Evolutionary conservation across 768 basidiomycete genomes (phyloP).

Genomic region (Leccinum aurantiacum): DNA sequence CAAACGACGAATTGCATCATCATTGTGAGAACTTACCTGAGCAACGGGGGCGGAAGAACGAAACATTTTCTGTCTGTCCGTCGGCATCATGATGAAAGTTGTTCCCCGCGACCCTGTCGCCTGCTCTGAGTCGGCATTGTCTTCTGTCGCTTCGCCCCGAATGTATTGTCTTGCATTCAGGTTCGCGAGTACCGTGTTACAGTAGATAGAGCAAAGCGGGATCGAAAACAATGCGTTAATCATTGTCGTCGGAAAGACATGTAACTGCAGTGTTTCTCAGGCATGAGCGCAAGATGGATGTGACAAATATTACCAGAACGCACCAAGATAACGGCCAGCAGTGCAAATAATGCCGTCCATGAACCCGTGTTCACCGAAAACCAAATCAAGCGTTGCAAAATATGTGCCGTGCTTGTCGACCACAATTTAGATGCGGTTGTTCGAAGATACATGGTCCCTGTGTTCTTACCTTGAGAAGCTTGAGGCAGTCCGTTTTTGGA

Average conservation of each 20-base stretch:
- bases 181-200: slow-evolving; percentile 20
- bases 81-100: background rate
- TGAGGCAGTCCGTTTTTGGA: background rate
- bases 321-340: slow-evolving; percentile 34
- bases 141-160: background rate
- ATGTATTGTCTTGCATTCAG: slow-evolving; percentile 15
- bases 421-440: background rate
- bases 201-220: slow-evolving; percentile 13
- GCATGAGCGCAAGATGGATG: background rate
- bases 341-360: slow-evolving; percentile 48
- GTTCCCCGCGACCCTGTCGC: background rate
- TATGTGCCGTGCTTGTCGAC: slow-evolving; percentile 4
- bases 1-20: background rate
- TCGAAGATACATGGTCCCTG: background rate
- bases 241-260: background rate
- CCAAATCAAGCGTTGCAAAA: slow-evolving; percentile 10
- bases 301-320: background rate
- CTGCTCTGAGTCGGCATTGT: background rate
- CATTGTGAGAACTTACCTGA: background rate
- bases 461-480: background rate
- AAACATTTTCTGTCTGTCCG: background rate
- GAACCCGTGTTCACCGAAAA: slow-evolving; percentile 34
- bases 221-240: background rate
- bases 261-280: background rate
- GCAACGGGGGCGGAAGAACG: background rate